Evolutionary conservation across 1,284 basidiomycete genomes (phyloP), one percentile per base, ranked within the genome.

Genomic region (Boletellus sp.): DNA sequence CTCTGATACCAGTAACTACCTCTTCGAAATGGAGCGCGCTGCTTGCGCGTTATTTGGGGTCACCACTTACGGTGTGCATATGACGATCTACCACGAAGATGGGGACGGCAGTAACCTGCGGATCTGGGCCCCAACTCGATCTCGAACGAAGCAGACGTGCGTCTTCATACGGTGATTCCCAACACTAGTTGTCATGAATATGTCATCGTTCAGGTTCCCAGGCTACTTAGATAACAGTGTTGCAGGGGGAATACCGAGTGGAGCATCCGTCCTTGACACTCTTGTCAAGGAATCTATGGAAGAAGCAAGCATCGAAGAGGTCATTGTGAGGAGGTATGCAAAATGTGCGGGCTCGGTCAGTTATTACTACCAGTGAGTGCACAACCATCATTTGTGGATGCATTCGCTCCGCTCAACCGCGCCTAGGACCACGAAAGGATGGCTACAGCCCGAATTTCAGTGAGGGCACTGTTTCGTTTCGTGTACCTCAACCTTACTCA

Each of bases 211-310:
- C 54, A 90, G 87, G 44, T 93, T 83, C 74, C 85, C 90, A 10
- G 85, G 88, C 0, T 79, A 76, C 53, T 73, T 89, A 15, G 91
- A 93, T 62, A 93, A 93, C 66, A 85, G 79, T 26, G 86, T 89
- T 28, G 89, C 89, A 12, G 89, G 89, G 2, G 89, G 89, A 12
- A 87, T 89, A 22, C 80, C 86, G 0, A 83, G 86, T 8, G 92
- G 94, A 2, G 85, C 90, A 71, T 69, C 76, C 0, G 74, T 83
- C 0, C 81, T 89, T 49, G 89, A 94, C 50, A 80, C 85, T 4
- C 77, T 98, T 48, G 80, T 97, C 39, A 95, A 97, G 64, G 96
- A 99, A 70, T 89, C 91, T 57, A 86, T 85, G 76, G 95, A 97
- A 65, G 94, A 97, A 69, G 95, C 93, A 15, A 91, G 85, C 58